Conservation (phyloP, 73 alveolate genomes). For the Tetrahymena elliotti region DNA sequence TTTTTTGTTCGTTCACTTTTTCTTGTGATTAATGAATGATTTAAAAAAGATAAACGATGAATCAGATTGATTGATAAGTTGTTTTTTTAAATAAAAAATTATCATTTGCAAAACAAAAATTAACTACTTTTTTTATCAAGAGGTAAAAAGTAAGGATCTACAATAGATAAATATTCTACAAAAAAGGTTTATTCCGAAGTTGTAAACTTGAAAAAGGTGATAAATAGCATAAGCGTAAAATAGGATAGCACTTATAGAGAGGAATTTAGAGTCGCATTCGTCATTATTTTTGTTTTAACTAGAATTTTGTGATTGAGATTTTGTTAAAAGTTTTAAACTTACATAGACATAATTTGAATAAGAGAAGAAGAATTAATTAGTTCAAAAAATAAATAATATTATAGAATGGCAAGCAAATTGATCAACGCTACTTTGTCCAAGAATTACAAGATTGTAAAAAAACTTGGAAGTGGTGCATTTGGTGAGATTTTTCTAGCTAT, state of each 20-base stretch:
- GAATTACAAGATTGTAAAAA: constrained; percentile 39
- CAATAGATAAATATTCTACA: not conserved
- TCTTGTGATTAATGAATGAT: not conserved
- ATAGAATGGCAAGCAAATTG: not conserved
- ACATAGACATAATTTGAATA: not conserved
- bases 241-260: not conserved
- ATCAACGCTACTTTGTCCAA: not conserved
- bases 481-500: constrained; percentile 81
- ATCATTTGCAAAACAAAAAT: not conserved
- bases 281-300: not conserved
- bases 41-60: not conserved
- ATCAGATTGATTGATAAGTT: not conserved
- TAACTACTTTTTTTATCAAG: not conserved
- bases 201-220: not conserved
- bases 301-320: not conserved
- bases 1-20: not conserved
- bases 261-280: not conserved
- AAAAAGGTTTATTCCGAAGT: not conserved
- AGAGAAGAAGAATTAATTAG: not conserved
- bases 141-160: not conserved
- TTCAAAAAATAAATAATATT: not conserved
- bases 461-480: constrained; percentile 89
- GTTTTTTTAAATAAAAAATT: not conserved
- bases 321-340: not conserved
- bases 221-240: not conserved